Conservation (phyloP, 805 yeast genomes). For the Maudiozyma saulgeensis region DNA sequence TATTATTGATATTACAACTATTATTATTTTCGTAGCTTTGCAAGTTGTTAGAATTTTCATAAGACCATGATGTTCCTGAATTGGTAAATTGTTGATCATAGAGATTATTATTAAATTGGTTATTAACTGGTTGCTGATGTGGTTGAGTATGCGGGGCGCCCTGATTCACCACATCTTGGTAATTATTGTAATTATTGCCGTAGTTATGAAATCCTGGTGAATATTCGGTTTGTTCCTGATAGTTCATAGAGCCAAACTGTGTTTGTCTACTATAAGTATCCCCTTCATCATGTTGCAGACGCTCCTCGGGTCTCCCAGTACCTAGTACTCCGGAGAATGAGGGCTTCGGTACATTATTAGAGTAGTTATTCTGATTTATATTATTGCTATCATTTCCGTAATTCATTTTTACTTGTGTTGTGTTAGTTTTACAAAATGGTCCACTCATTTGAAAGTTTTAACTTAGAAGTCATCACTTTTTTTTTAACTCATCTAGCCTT, state of each 20-base stretch:
- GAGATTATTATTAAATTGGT: neutral
- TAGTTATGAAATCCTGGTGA: neutral
- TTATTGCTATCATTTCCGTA: neutral
- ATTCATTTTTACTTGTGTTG: neutral
- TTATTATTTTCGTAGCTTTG: neutral
- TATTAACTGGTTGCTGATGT: neutral
- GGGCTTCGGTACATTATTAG: constrained; percentile 16
- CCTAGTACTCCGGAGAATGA: constrained; percentile 20
- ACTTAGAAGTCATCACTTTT: neutral
- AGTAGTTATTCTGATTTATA: neutral
- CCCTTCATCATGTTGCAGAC: too few species aligned
- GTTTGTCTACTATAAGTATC: neutral
- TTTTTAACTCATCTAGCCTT: neutral
- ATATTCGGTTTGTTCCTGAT: neutral
- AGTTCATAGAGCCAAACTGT: neutral
- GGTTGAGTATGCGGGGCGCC: neutral
- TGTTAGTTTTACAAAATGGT: too few species aligned
- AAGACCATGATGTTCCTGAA: neutral
- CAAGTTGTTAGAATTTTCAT: neutral
- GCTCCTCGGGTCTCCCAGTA: too few species aligned
- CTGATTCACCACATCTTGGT: neutral
- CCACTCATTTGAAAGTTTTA: too few species aligned
- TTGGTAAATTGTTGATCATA: neutral
- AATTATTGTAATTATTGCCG: neutral
- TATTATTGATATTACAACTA: neutral